Evolutionary conservation across 1,284 basidiomycete genomes (phyloP).

Genomic region (Leccinum cinnamomeum): DNA sequence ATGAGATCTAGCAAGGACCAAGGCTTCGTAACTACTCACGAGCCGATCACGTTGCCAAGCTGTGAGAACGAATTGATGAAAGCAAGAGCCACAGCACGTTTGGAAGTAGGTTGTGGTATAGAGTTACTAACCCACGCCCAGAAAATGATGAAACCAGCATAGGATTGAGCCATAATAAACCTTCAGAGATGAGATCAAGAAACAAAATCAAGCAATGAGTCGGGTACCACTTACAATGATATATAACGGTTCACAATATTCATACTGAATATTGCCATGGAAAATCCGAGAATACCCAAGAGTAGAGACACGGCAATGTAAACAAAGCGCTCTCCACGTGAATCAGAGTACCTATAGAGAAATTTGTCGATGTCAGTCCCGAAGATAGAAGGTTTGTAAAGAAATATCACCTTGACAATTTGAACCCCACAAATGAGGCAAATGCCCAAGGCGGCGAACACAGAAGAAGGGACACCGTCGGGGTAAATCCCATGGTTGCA

Average conservation of each 20-base stretch:
- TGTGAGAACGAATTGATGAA: conserved; percentile 74
- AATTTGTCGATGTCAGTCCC: not conserved
- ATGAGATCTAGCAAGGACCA: conserved; percentile 12
- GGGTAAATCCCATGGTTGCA: conserved; percentile 56
- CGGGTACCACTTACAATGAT: conserved; percentile 51
- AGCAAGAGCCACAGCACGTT: conserved; percentile 76
- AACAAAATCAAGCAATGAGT: not conserved
- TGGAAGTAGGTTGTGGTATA: conserved; percentile 64
- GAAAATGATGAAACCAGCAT: conserved; percentile 68
- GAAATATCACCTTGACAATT: conserved; percentile 36
- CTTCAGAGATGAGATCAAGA: conserved; percentile 36
- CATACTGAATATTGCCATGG: conserved; percentile 72
- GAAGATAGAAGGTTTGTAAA: conserved; percentile 16
- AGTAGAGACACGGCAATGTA: conserved; percentile 57
- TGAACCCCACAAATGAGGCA: conserved; percentile 47
- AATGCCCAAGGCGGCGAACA: conserved; percentile 66
- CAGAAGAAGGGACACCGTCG: conserved; percentile 54
- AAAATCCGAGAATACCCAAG: conserved; percentile 69
- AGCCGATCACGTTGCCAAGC: conserved; percentile 73
- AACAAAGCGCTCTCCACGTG: conserved; percentile 61
- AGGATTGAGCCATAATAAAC: conserved; percentile 76
- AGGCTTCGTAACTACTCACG: conserved; percentile 46
- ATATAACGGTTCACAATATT: conserved; percentile 67
- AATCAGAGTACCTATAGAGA: conserved; percentile 65
- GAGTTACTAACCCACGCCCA: conserved; percentile 73